A percentile compares a stretch with the other conserved stretches of the same genome.
Evolutionary conservation across 257 asterid genomes (phyloP).

Genomic region (Gentiana macrophylla): DNA sequence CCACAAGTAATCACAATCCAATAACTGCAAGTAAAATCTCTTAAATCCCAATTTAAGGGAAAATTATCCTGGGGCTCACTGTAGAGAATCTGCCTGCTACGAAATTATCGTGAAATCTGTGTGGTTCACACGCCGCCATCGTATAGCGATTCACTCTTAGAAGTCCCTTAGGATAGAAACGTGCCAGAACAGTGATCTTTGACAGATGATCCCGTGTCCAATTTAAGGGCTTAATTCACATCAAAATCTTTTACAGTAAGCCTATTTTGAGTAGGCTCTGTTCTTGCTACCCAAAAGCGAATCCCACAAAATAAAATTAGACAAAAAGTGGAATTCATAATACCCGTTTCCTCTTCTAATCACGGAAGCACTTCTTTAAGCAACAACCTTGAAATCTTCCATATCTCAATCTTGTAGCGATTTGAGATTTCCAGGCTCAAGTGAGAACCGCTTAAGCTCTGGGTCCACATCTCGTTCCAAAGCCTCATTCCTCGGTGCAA

Average conservation of each 20-base stretch:
- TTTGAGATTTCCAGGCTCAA: conserved; percentile 71
- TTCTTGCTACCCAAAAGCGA: conserved; percentile 19
- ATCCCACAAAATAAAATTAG: conserved; percentile 23
- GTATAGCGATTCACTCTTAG: too few relatives aligned
- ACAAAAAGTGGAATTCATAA: conserved; percentile 18
- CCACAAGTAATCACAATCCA: conserved; percentile 87
- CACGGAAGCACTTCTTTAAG: conserved; percentile 3
- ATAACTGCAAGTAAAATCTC: conserved; percentile 41
- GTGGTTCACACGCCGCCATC: too few relatives aligned
- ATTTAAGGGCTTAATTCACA: too few relatives aligned
- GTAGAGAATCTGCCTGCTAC: too few relatives aligned
- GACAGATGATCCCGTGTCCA: too few relatives aligned
- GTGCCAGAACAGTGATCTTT: too few relatives aligned
- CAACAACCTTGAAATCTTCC: background rate
- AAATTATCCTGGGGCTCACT: too few relatives aligned
- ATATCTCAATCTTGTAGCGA: conserved; percentile 45
- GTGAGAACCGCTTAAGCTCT: conserved; percentile 64
- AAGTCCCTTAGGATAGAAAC: too few relatives aligned
- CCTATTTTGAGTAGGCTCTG: conserved; percentile 74
- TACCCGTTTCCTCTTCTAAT: conserved; percentile 26
- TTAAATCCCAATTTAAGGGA: conserved; percentile 54
- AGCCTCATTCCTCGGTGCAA: conserved; percentile 85
- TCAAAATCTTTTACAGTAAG: conserved; percentile 69
- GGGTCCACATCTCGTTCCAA: conserved; percentile 83
- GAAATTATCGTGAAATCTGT: too few relatives aligned